Evolutionary conservation across 2,329 filamentous ascomycete species (phyloP).

Genomic region (Pleurostoma richardsiae): DNA sequence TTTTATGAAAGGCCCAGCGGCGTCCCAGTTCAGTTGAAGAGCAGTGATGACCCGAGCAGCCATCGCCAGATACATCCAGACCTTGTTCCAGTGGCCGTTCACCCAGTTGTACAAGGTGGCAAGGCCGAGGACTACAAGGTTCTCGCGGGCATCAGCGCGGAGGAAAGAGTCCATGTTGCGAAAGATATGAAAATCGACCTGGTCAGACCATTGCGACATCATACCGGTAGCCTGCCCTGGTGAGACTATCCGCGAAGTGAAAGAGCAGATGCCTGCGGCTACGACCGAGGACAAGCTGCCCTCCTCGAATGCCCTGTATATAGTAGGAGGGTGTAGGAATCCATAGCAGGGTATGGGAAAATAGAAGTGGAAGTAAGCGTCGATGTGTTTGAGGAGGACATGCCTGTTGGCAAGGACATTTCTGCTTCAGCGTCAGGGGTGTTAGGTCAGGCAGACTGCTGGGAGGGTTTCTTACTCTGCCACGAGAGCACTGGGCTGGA

Average conservation of each 20-base stretch:
- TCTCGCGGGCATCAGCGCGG: constrained; percentile 16
- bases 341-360: constrained; percentile 32
- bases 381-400: constrained; percentile 18
- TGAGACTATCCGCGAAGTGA: constrained; percentile 28
- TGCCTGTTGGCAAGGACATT: background rate
- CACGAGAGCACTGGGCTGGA: background rate
- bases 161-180: constrained; percentile 31
- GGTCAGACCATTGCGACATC: constrained; percentile 30
- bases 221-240: constrained; percentile 23
- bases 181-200: constrained; percentile 33
- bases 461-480: background rate
- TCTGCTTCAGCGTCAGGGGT: background rate
- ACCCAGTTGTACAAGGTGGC: constrained; percentile 31
- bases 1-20: constrained; percentile 19
- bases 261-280: constrained; percentile 31
- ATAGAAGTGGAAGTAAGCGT: constrained; percentile 31
- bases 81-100: constrained; percentile 28
- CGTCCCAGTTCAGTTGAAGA: constrained; percentile 33
- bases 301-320: constrained; percentile 28
- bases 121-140: constrained; percentile 24
- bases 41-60: constrained; percentile 29
- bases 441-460: background rate
- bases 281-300: constrained; percentile 26
- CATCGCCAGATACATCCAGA: constrained; percentile 32
- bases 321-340: constrained; percentile 28